Base-by-base conservation (phyloP, 306 rosid genomes). In the Trifolium fragiferum region DNA sequence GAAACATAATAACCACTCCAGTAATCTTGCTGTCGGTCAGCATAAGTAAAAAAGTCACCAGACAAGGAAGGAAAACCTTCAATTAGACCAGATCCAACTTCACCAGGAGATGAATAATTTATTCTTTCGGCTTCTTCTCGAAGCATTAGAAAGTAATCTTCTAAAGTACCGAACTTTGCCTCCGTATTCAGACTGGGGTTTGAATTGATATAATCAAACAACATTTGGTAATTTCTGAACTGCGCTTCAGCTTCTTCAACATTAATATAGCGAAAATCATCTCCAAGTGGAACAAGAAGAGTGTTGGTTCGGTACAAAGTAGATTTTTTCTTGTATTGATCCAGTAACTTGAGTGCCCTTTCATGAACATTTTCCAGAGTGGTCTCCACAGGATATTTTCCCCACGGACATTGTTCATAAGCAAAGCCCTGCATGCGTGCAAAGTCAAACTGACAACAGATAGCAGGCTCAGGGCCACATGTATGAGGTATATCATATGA, bases 1-100 rank as follows among this genome's bases (percentile, higher is more conserved):
- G 99, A 92, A 72, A 94, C 97, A 78, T 94, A 94, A 92, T 94
- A 94, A 47, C 99, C 99, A 78, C 99, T 94, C 99, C 99, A 94
- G 81, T 94, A 94, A 86, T 94, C 99, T 68, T 87, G 88, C 73
- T 94, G 90, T 84, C 97, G 86, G 81, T 94, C 99, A 73, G 99
- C 82, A 73, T 94, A 94, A 61, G 99, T 94, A 71, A 94, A 94
- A 87, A 94, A 94, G 75, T 94, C 99, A 19, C 99, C 99, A 4
- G 98, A 88, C 20, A 94, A 73, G 81, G 99, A 90, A 84, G 99
- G 99, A 81, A 94, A 94, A 60, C 99, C 99, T 69, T 85, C 92
- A 68, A 94, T 73, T 68, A 86, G 84, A 78, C 86, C 82, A 12
- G 97, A 92, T 63, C 99, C 99, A 62, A 81, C 77, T 84, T 92